Conservation (phyloP, 495 filamentous ascomycete species). For the Astrocystis sublimbata region DNA sequence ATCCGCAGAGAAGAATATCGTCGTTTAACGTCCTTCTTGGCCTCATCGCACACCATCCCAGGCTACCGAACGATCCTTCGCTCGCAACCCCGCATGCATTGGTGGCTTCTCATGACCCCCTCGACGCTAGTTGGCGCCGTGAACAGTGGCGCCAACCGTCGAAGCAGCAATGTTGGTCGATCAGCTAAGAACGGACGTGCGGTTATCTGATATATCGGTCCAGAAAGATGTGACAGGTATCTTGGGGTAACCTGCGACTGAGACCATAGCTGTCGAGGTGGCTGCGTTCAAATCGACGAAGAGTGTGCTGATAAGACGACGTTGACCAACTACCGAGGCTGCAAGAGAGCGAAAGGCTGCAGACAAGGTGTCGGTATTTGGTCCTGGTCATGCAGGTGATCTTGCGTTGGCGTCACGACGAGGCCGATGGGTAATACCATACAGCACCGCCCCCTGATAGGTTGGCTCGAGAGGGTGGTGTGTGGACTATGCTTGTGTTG, state of each 20-base stretch:
- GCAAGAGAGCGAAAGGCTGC: conserved; percentile 10
- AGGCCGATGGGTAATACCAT: not conserved
- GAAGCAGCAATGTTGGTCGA: conserved; percentile 5
- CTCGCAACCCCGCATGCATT: conserved; percentile 17
- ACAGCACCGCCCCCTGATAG: not conserved
- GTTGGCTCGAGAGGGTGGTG: not conserved
- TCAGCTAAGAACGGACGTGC: conserved; percentile 12
- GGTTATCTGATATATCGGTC: conserved; percentile 8
- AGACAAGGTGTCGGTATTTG: conserved; percentile 19
- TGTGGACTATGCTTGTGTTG: conserved; percentile 11
- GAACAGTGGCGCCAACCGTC: not conserved
- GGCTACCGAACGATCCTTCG: not conserved
- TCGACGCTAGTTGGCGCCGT: conserved; percentile 6
- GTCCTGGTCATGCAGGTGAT: conserved; percentile 20
- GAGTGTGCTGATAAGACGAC: not conserved
- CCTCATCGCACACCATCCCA: not conserved
- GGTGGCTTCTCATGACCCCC: conserved; percentile 3
- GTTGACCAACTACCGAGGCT: not conserved
- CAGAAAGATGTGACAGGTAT: conserved; percentile 6
- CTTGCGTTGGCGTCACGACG: conserved; percentile 20
- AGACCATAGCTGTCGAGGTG: not conserved
- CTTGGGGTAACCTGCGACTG: conserved; percentile 2
- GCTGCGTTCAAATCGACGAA: not conserved
- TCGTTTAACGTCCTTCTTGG: not conserved
- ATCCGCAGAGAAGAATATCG: conserved; percentile 1